Percentiles rank a stretch among this genome's conserved stretches.
These are phyloP conservation scores for Myxozyma vanderwaltii DNA, from an alignment of 805 yeast species.

Conservation along the genomic window DNA sequence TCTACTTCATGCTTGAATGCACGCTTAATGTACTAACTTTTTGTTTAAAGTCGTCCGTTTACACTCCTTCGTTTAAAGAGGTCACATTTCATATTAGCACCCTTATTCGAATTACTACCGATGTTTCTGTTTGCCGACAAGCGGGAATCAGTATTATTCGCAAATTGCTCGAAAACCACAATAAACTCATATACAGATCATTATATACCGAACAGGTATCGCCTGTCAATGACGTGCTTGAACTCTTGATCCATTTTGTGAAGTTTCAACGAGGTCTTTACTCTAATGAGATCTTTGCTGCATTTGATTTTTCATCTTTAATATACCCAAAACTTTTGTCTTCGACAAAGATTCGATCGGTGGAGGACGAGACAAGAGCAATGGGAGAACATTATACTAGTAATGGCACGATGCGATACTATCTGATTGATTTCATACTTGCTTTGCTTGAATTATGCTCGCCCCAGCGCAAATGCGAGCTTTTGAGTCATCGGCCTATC, in stretches of 20 bases:
- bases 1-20: background rate
- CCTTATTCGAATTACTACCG: background rate
- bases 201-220: conserved; percentile 60
- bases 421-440: conserved; percentile 65
- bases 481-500: conserved; percentile 59
- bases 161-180: conserved; percentile 56
- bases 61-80: conserved; percentile 10
- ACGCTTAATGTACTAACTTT: background rate
- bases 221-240: conserved; percentile 62
- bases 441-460: conserved; percentile 53
- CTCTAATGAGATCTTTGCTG: conserved; percentile 59
- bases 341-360: background rate
- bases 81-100: conserved; percentile 2
- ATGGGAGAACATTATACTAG: background rate
- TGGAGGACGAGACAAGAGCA: background rate
- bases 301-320: conserved; percentile 68
- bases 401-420: conserved; percentile 46
- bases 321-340: conserved; percentile 61
- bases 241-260: conserved; percentile 57
- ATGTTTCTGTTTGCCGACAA: background rate
- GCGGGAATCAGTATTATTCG: conserved; percentile 45
- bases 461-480: conserved; percentile 62
- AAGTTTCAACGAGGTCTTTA: conserved; percentile 53
- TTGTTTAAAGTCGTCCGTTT: conserved; percentile 10
- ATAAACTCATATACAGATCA: conserved; percentile 68